Evolutionary conservation across 805 yeast species (phyloP).

Genomic region (Ogataea nakhonphanomensis): DNA sequence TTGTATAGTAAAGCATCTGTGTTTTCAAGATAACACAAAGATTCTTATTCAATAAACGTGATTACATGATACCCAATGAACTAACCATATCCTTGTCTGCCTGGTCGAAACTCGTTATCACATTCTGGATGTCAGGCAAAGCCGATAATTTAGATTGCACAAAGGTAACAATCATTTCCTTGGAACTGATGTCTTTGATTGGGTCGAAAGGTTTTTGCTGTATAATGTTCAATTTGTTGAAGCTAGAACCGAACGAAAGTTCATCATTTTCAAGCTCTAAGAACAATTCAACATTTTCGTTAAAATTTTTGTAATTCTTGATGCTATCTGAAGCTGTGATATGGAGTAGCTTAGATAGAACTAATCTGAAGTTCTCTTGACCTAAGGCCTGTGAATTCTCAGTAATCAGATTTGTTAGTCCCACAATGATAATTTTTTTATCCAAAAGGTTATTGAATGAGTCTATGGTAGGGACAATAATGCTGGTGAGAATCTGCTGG

Average conservation of each 20-base stretch:
- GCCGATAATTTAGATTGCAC: conserved; percentile 26
- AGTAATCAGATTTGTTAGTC: conserved; percentile 43
- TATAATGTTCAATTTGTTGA: conserved; percentile 67
- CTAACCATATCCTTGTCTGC: conserved; percentile 17
- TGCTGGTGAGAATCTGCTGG: conserved; percentile 45
- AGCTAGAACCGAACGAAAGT: conserved; percentile 79
- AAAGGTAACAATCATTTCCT: conserved; percentile 33
- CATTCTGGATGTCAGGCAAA: conserved; percentile 15
- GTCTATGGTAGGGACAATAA: conserved; percentile 48
- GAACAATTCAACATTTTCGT: conserved; percentile 46
- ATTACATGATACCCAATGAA: conserved; percentile 9
- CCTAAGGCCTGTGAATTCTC: conserved; percentile 40
- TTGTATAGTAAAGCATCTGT: conserved; percentile 4
- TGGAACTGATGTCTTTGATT: conserved; percentile 42
- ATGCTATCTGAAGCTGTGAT: conserved; percentile 34
- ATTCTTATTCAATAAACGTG: background rate
- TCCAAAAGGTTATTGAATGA: conserved; percentile 40
- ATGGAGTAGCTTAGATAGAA: conserved; percentile 43
- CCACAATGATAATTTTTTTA: conserved; percentile 46
- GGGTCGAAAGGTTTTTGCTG: conserved; percentile 69
- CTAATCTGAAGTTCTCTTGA: conserved; percentile 37
- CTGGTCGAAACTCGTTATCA: conserved; percentile 16
- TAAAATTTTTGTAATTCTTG: conserved; percentile 30
- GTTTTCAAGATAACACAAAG: background rate
- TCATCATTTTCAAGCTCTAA: conserved; percentile 57